Base-by-base conservation (phyloP, 345 rosid genomes). In the Hevea brasiliensis region DNA sequence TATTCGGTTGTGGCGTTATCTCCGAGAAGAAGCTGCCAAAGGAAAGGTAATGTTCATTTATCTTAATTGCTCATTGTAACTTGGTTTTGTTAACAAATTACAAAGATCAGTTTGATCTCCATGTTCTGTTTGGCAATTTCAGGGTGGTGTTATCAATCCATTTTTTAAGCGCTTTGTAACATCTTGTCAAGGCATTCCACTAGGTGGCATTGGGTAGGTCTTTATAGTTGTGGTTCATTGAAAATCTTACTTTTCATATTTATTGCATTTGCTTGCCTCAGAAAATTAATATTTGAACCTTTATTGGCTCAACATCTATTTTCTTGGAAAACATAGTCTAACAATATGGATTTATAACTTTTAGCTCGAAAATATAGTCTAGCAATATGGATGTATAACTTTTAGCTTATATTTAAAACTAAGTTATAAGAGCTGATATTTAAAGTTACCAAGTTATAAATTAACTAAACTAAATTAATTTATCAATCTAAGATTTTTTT, bases 181-280 rank as follows among this genome's bases (percentile, higher is more conserved):
- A 53, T 89, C 94, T 74, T 82, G 78, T 63, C 95, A 90, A 61
- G 97, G 91, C 14, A 65, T 89, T 83, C 98, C 98, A 42, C 84
- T 94, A 17, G 98, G 97, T 65, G 97, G 93, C 66, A 72, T 94
- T 70, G 97, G 97, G 98, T 92, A 82, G 45, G 88, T 74, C 72
- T 70, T 79, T 50, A 20, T 69, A 66, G 27, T 8, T 14, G 9
- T 51, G 66, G 51, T 53, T 68, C 70, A 54, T 57, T 66, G 5
- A 20, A 18, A 61, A 20, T n/a, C 12, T 53, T 69, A 6, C 23
- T 35, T 74, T 54, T 70, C 32, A 14, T 71, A 23, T 47, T 35
- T 44, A 9, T 17, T 59, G 23, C 37, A n/a, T 71, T 32, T 55
- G 35, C 20, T 14, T 64, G 14, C 20, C 29, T 6, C 40, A 42